Evolutionary conservation across 495 filamentous ascomycete genomes (phyloP), one percentile per base, ranked within the genome.

Genomic region (Neurospora sp.): DNA sequence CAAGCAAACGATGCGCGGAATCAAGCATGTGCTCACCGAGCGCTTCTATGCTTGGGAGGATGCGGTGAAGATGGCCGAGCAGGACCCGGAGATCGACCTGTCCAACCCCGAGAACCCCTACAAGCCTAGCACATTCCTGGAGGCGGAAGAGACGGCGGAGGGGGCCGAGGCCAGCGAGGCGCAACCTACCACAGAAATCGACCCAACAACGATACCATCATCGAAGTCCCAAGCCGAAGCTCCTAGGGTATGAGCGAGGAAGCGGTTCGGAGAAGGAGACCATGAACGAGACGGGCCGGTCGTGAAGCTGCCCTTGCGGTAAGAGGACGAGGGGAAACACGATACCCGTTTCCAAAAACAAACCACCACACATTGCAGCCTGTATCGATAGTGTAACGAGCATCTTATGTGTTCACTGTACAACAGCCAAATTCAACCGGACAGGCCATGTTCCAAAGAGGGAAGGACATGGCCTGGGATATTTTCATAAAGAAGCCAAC

Each of bases 11-110:
- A 91, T 92, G 87, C 86, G 88, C 74, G 84, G 84, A 49, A 97
- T 98, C 80, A 94, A 93, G 84, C 91, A 95, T 78, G 87, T 89
- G 62, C 86, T 98, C 72, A 94, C 92, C 44, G 95, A 98, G 80
- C 86, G 95, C 77, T 94, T 89, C 84, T 96, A 98, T 83, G 86
- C 92, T 44, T 98, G 93, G 93, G 89, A 94, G 77, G 93, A 95
- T 76, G 96, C 96, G 35, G 84, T 88, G 74, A 85, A 87, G 76
- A 79, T 94, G 74, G 95, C 93, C 9, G 83, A 88, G 79, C 82
- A 84, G 10, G 93, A 94, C 79, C 85, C 85, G 20, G 89, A 92
- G 79, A 81, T 93, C 69, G 81, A 93, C 77, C 79, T 93, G 7
- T 82, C 79, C 39, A 86, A 84, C 31, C 73, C 83, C 1, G 86